Evolutionary conservation across 371 early-diverging fungal species (phyloP).

Genomic region (Entomophthora muscae): DNA sequence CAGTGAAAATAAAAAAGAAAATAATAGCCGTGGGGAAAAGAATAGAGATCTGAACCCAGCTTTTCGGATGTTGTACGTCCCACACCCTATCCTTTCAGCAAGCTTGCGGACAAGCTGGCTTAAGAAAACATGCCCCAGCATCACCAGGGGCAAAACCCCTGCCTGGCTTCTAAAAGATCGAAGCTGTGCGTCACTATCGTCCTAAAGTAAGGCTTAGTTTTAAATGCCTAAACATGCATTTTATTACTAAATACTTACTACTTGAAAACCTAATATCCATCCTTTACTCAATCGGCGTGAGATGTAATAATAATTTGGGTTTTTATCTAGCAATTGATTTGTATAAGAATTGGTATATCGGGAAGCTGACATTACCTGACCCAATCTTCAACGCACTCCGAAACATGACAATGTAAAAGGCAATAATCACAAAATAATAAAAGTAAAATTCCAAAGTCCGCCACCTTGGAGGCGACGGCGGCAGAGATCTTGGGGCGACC

Average conservation of each 20-base stretch:
- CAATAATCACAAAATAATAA: constrained; percentile 39
- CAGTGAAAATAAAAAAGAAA: constrained; percentile 38
- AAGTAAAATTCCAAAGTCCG: constrained; percentile 44
- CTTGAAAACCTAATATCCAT: constrained; percentile 37
- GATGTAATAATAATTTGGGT: constrained; percentile 10
- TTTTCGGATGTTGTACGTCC: constrained; percentile 12
- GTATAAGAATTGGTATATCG: not conserved
- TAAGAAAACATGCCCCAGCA: constrained; percentile 23
- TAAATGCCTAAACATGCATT: not conserved
- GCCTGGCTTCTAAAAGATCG: constrained; percentile 56
- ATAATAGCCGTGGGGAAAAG: constrained; percentile 17
- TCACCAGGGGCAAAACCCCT: constrained; percentile 32
- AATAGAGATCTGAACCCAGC: constrained; percentile 14
- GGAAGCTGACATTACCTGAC: constrained; percentile 19
- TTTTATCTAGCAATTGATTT: constrained; percentile 7
- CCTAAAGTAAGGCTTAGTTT: constrained; percentile 18
- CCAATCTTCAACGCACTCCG: constrained; percentile 38
- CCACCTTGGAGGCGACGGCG: too few species aligned
- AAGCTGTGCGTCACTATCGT: constrained; percentile 78
- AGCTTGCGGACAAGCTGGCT: constrained; percentile 22
- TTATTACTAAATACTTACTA: constrained; percentile 15
- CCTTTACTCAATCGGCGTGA: constrained; percentile 17
- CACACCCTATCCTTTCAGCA: too few species aligned
- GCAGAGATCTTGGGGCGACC: too few species aligned
- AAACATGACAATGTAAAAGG: constrained; percentile 42